Percentiles rank a stretch among this genome's conserved stretches.
Evolutionary conservation across 352 stramenopile genomes (phyloP).

Genomic region (Phytophthora citrophthora): DNA sequence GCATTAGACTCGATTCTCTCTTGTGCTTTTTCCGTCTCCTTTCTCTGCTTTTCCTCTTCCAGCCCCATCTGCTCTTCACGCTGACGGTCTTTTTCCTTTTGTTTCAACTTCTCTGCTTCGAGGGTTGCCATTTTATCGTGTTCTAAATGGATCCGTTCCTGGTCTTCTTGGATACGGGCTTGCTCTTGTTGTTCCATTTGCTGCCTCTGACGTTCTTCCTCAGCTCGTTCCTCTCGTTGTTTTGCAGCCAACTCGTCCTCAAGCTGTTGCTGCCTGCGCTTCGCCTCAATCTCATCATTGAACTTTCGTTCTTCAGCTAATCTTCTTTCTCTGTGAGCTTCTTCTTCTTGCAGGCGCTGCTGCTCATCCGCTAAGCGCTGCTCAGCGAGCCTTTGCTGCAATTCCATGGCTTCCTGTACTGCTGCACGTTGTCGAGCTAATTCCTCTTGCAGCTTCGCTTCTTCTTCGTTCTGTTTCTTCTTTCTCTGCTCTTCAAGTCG

Average conservation of each 20-base stretch:
- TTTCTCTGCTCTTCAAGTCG: constrained; percentile 33
- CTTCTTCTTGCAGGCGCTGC: constrained; percentile 25
- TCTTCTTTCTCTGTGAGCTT: constrained; percentile 24
- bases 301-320: constrained; percentile 23
- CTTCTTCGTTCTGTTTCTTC: constrained; percentile 33
- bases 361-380: constrained; percentile 34
- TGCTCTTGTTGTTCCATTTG: not conserved
- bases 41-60: constrained; percentile 6
- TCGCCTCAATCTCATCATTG: constrained; percentile 32
- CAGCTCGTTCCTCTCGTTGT: constrained; percentile 14
- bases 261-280: constrained; percentile 20
- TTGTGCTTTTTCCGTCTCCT: constrained; percentile 3
- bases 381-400: constrained; percentile 34
- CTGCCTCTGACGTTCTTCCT: constrained; percentile 20
- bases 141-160: constrained; percentile 12
- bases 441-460: constrained; percentile 41
- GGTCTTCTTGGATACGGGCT: not conserved
- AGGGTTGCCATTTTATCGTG: constrained; percentile 6
- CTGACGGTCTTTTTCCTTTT: constrained; percentile 22
- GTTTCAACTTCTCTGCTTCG: constrained; percentile 16
- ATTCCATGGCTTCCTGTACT: constrained; percentile 36
- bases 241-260: constrained; percentile 25
- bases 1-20: not conserved
- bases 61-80: not conserved
- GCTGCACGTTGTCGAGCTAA: constrained; percentile 41